Base-by-base conservation (phyloP, 257 asterid genomes). In the Gynochthodes officinalis region DNA sequence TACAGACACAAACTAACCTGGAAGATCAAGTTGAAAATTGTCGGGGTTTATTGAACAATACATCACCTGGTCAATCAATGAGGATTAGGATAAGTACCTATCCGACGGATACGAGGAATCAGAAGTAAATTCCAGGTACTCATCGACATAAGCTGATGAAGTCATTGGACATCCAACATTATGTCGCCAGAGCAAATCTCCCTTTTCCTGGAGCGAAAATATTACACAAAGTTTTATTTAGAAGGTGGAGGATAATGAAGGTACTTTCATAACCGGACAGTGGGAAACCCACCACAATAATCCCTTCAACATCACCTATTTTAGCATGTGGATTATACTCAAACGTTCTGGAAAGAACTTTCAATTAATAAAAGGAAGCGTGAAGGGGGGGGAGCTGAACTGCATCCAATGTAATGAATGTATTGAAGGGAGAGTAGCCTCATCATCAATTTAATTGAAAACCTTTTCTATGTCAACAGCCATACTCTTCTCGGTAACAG, bases 61-160 rank as follows among this genome's bases (percentile, higher is more conserved):
- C 39, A 23, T 67, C 35, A 67, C 40, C 42, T 1, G 42, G 58
- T 49, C 28, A 67, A 18, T 67, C 71, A 67, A 67, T 16, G 10
- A 67, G 52, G 46, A 73, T 44, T 18, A 39, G 18, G 18, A 71
- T 19, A 13, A 37, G 72, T 76, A 89, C 97, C 93, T 85, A 65
- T 81, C 82, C 6, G 92, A 73, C 64, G 59, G 69, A 76, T 21
- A 25, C 50, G 91, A 73, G 72, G 6, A 42, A 50, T 72, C 72
- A 73, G 88, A 79, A 50, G 62, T 48, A 76, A 91, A 55, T 57
- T 65, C 81, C 72, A 86, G 75, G 82, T 57, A 75, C 77, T 91
- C 98, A 60, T 91, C 96, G 53, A 89, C 84, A 55, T 78, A 89
- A 68, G 97, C 87, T 80, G 98, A 91, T 61, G 98, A 87, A 68